Base-by-base conservation (phyloP, 2,329 filamentous ascomycete species). In the Incumbomyces lentus region DNA sequence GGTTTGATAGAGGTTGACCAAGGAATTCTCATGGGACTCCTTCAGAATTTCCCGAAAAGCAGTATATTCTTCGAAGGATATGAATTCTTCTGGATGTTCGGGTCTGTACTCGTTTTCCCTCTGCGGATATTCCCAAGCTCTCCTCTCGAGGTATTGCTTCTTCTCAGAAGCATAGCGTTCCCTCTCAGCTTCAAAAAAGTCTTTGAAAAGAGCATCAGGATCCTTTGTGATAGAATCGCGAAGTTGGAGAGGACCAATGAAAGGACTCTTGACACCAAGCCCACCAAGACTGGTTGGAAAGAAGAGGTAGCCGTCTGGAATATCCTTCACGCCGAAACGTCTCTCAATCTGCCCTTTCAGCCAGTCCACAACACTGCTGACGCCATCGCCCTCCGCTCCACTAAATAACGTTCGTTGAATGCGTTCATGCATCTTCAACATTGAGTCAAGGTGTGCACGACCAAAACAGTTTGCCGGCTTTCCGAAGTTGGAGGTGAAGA, bases 401-500 rank as follows among this genome's bases (percentile, higher is more conserved):
- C 62, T 56, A 54, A 79, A 79, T 2, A 79, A 58, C 2, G 63
- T 60, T 16, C 61, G 61, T 54, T 79, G 75, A 41, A 79, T 76
- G 30, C 68, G 65, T 33, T 65, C 65, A 44, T 78, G 67, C 0
- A 73, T 74, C 2, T 63, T 59, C 44, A 79, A 65, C 46, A 76
- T 71, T 63, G 70, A 71, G 51, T 78, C 72, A 44, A 79, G 69
- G 55, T 80, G 76, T 34, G 66, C 60, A 16, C 69, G 68, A 0
- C 74, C 74, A 50, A 78, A 75, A 51, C 73, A 76, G 47, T 72
- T 67, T 12, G 74, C 71, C 2, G 75, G 70, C 45, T 70, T 70
- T 6, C 71, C 75, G 49, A 80, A 78, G 54, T 78, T 79, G 52
- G 71, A 73, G 43, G 64, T 64, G 56, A 80, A 78, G 59, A 79